These are phyloP conservation scores for Raffaelea albimanens DNA, from an alignment of 2,329 filamentous ascomycete species.

Conservation along the genomic window DNA sequence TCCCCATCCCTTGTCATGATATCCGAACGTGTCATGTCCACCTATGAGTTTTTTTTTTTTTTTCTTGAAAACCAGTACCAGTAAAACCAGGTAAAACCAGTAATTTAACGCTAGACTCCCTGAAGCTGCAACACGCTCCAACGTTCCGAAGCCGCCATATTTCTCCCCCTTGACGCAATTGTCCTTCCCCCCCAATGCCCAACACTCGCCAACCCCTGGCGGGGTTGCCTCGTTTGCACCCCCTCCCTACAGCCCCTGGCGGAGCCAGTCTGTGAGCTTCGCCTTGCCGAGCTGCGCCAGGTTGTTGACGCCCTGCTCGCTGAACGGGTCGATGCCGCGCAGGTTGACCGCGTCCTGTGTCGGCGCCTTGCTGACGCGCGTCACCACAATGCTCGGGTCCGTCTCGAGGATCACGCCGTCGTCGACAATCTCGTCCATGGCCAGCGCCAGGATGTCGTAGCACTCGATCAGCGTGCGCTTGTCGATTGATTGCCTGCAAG, in stretches of 20 bases:
- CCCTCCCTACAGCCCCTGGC: constrained; percentile 59
- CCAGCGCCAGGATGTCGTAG: constrained; percentile 90
- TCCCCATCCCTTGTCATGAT: too few species aligned
- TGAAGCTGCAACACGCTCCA: background rate
- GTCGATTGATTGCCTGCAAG: constrained; percentile 66
- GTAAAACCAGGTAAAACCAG: background rate
- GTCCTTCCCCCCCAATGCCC: background rate
- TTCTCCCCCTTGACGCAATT: background rate
- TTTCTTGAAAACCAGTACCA: too few species aligned
- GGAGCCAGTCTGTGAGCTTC: constrained; percentile 82
- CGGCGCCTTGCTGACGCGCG: constrained; percentile 84
- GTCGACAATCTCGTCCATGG: constrained; percentile 91
- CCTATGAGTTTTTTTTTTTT: too few species aligned
- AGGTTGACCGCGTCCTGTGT: constrained; percentile 75
- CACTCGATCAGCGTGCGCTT: constrained; percentile 98
- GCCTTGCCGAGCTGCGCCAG: constrained; percentile 88
- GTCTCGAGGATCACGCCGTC: constrained; percentile 97
- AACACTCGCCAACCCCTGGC: background rate
- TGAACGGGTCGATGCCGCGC: constrained; percentile 80
- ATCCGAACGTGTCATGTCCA: too few species aligned
- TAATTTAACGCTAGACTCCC: background rate
- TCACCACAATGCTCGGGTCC: constrained; percentile 87
- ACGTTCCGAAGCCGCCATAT: background rate
- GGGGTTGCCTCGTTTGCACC: background rate
- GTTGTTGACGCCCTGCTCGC: constrained; percentile 91